These are phyloP conservation scores for Dimargaris verticillata DNA, from an alignment of 192 early-diverging fungal genomes.

Conservation along the genomic window DNA sequence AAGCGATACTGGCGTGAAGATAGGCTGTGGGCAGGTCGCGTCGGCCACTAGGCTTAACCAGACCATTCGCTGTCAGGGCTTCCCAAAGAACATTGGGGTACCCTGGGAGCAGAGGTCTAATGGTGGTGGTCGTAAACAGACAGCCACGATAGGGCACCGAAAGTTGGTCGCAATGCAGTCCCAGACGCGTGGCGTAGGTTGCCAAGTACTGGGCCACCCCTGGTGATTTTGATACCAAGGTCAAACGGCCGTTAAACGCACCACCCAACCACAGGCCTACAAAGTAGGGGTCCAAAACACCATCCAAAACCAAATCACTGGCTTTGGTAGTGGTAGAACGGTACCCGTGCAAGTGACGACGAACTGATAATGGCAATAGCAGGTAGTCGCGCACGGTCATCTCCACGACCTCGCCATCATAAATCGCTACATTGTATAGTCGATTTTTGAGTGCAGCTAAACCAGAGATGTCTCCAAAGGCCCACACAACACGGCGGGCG, in stretches of 20 bases:
- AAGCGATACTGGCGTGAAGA: background rate
- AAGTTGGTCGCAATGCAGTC: background rate
- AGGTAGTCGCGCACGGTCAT: constrained; percentile 9
- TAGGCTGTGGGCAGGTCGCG: background rate
- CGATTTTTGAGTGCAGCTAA: too few relatives aligned
- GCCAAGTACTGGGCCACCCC: background rate
- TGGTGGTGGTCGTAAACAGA: too few relatives aligned
- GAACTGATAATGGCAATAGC: background rate
- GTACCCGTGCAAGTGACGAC: background rate
- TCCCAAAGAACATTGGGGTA: background rate
- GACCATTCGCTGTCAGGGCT: background rate
- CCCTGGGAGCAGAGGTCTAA: too few relatives aligned
- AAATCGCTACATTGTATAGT: background rate
- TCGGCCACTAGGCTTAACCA: background rate
- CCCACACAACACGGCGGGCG: background rate
- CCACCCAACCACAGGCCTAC: constrained; percentile 7
- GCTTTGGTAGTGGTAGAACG: background rate
- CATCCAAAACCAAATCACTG: background rate
- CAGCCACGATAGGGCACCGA: too few relatives aligned
- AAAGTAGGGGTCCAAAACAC: constrained; percentile 1
- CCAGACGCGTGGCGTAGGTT: background rate
- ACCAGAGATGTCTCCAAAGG: too few relatives aligned
- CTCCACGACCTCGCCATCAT: constrained; percentile 4
- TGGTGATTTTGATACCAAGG: background rate
- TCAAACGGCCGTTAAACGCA: background rate